Evolutionary conservation across 2,329 filamentous ascomycete genomes (phyloP).

Genomic region (Beauveria medogensis): DNA sequence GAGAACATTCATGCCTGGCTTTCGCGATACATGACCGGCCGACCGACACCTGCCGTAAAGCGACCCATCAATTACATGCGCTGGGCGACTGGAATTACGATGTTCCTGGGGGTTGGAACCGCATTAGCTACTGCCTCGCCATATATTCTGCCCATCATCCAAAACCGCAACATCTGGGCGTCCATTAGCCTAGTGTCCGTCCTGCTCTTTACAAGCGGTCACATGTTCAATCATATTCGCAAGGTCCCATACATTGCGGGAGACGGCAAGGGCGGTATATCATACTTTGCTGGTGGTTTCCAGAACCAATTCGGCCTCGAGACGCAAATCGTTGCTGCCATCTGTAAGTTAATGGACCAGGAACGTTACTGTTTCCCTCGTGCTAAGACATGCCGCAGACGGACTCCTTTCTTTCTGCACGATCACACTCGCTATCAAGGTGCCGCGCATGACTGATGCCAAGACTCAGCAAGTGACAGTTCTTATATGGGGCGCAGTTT

Average conservation of each 20-base stretch:
- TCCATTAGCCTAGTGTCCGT: constrained; percentile 81
- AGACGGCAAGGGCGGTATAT: constrained; percentile 77
- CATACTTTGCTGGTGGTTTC: constrained; percentile 86
- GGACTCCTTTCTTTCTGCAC: constrained; percentile 80
- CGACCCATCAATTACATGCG: constrained; percentile 84
- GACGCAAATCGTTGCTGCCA: constrained; percentile 86
- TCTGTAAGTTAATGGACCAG: constrained; percentile 60
- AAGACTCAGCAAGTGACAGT: constrained; percentile 75
- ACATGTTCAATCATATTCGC: constrained; percentile 99
- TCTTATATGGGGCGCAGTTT: constrained; percentile 65
- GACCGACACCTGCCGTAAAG: constrained; percentile 67
- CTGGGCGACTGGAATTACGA: constrained; percentile 58
- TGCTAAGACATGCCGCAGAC: constrained; percentile 21
- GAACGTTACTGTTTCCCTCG: background rate
- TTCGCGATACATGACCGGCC: constrained; percentile 65
- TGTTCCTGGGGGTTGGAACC: constrained; percentile 62
- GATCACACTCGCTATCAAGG: constrained; percentile 86
- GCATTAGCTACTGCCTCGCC: constrained; percentile 64
- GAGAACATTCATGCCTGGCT: constrained; percentile 77
- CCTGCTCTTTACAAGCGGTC: constrained; percentile 86
- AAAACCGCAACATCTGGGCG: constrained; percentile 92
- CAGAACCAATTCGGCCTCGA: constrained; percentile 91
- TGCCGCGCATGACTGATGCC: constrained; percentile 74
- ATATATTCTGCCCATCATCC: constrained; percentile 71
- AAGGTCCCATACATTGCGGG: constrained; percentile 88